Base-by-base conservation (phyloP, 331 rosid species). In the Acacia concinna region DNA sequence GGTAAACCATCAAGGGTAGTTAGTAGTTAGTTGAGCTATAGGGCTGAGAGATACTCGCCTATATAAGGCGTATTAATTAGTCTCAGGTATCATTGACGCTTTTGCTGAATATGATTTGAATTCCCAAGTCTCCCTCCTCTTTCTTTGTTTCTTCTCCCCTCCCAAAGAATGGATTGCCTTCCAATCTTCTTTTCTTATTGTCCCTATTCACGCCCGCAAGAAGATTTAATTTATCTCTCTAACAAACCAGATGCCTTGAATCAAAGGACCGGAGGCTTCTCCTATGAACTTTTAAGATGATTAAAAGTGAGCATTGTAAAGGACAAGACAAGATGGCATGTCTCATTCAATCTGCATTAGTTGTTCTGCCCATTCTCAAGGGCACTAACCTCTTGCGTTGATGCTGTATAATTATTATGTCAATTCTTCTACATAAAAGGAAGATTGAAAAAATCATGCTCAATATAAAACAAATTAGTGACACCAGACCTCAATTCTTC, bases 401-500 rank as follows among this genome's bases (percentile, higher is more conserved):
- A 92, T 81, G 88, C 98, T 93, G 78, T 66, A 74, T 65, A 60
- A 31, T 85, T 59, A 71, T 76, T 66, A 81, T 44, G 72, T 71
- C 32, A 59, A 64, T 81, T 81, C 56, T 23, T 77, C 79, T 38
- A 67, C 54, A 63, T 63, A n/a, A 37, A 51, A 40, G 56, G 81
- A 65, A 75, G n/a, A 40, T 34, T 62, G 44, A 31, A 25, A 77
- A 31, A 75, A 69, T 41, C 52, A 82, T 79, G 73, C 70, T 37
- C 57, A 51, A 59, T 21, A 71, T 40, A 69, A 57, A 78, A 34
- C 49, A 28, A 83, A 78, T 35, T 71, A 70, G 76, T 21, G 70
- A 57, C 28, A 77, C 41, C 87, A 82, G 85, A 94, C 98, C 92
- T 78, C 91, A 94, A 90, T 81, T 84, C 81, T 64, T 88, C 89